phyloP scores from a whole-genome alignment of 106 monocot species.

The Vanilla planifolia region DNA sequence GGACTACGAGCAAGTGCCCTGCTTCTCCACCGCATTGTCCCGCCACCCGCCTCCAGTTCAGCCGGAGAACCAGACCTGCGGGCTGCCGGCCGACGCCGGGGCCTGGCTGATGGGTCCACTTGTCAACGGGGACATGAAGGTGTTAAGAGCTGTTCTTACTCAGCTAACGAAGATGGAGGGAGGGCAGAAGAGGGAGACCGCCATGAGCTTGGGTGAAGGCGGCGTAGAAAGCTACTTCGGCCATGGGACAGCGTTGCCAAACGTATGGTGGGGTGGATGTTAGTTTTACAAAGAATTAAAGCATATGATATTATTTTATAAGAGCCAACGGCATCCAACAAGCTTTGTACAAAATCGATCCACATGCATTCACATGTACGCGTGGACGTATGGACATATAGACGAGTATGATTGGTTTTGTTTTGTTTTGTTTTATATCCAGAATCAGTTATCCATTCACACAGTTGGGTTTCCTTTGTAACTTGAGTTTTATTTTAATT shows the following conservation, averaged over 20 bases:
- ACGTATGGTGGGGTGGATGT: not conserved
- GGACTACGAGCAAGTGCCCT: conserved; percentile 66
- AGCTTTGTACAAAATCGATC: too few species aligned
- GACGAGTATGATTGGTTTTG: too few species aligned
- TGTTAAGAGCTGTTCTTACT: conserved; percentile 26
- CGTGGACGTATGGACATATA: too few species aligned
- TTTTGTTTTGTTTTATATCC: too few species aligned
- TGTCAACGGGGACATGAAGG: conserved; percentile 14
- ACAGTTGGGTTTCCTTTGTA: too few species aligned
- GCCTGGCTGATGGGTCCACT: not conserved
- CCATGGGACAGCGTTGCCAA: not conserved
- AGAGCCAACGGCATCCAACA: too few species aligned
- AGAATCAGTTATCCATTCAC: too few species aligned
- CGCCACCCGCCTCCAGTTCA: not conserved
- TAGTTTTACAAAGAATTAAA: too few species aligned
- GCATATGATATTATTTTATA: too few species aligned
- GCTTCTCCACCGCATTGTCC: conserved; percentile 53
- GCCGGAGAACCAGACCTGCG: not conserved
- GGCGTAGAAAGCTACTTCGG: conserved; percentile 3
- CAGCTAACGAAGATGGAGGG: conserved; percentile 28
- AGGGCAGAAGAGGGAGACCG: not conserved
- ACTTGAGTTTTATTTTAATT: too few species aligned
- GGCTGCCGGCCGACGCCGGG: not conserved
- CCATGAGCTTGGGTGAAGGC: not conserved
- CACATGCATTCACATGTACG: too few species aligned